Conservation (phyloP, 768 basidiomycete species). For the Lactifluus rugatus region DNA sequence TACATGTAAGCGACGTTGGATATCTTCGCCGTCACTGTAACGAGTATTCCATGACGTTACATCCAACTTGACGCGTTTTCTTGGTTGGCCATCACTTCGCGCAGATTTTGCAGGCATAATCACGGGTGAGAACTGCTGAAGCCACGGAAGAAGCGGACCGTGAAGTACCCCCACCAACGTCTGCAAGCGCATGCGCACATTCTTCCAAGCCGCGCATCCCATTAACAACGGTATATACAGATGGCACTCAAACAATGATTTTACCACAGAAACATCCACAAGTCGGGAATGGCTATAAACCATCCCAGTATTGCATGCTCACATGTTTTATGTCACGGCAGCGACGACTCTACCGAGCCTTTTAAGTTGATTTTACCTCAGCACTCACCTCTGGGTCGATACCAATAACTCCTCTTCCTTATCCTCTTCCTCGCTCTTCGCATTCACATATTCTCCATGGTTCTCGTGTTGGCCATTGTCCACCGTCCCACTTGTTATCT, state of each 20-base stretch:
- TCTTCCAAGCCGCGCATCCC: too few species aligned
- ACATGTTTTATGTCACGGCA: background rate
- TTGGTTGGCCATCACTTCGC: conserved; percentile 5
- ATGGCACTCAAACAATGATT: background rate
- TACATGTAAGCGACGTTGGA: conserved; percentile 14
- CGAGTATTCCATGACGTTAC: background rate
- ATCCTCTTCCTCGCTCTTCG: conserved; percentile 13
- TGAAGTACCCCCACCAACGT: too few species aligned
- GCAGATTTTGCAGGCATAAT: conserved; percentile 1
- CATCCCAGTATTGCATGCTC: background rate
- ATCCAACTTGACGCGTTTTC: conserved; percentile 24
- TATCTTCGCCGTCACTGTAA: conserved; percentile 9
- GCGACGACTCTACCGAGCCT: too few species aligned
- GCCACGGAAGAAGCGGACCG: background rate
- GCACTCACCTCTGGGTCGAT: conserved; percentile 22
- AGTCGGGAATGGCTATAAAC: background rate
- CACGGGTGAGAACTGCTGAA: background rate
- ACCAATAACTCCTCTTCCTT: conserved; percentile 19
- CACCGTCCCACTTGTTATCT: conserved; percentile 8
- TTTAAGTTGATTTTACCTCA: background rate
- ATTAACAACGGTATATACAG: background rate
- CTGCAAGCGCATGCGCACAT: too few species aligned
- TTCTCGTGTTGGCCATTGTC: background rate
- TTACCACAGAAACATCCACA: background rate
- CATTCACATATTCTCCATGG: conserved; percentile 2